Evolutionary conservation across 2,329 filamentous ascomycete species (phyloP).

Genomic region (Neofusicoccum sp.): DNA sequence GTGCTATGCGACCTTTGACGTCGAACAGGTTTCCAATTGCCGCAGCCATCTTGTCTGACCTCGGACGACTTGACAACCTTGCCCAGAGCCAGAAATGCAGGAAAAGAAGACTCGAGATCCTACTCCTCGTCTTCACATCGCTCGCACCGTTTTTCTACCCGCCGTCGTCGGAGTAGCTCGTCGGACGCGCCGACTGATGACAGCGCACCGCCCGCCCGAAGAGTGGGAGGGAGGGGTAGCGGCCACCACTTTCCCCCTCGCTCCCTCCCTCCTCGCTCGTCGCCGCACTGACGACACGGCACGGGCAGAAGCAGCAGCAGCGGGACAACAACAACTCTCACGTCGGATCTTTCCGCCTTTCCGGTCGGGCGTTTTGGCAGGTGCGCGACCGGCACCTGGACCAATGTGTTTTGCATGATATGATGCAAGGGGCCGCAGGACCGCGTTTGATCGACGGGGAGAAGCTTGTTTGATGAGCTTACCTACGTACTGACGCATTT

Average conservation of each 20-base stretch:
- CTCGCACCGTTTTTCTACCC: neutral
- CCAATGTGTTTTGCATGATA: neutral
- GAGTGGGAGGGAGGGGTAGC: constrained; percentile 5
- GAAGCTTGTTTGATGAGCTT: neutral
- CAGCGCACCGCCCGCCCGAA: neutral
- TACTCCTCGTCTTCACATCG: neutral
- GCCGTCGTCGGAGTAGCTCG: neutral
- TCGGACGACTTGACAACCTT: no score
- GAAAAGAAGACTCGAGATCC: neutral
- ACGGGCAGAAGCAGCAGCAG: no score
- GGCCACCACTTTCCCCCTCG: constrained; percentile 2
- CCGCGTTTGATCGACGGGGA: neutral
- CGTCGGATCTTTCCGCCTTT: no score
- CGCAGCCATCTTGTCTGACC: neutral
- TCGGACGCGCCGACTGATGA: constrained; percentile 1
- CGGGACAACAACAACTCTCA: no score
- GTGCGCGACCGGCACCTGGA: no score
- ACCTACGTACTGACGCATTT: no score
- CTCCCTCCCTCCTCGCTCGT: neutral
- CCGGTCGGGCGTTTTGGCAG: no score
- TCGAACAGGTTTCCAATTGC: constrained; percentile 17
- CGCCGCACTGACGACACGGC: no score
- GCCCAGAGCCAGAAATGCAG: neutral
- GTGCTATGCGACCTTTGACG: constrained; percentile 22
- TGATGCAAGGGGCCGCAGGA: neutral